These are phyloP conservation scores for Phytophthora pseudosyringae DNA, from an alignment of 352 stramenopile genomes.

Conservation along the genomic window DNA sequence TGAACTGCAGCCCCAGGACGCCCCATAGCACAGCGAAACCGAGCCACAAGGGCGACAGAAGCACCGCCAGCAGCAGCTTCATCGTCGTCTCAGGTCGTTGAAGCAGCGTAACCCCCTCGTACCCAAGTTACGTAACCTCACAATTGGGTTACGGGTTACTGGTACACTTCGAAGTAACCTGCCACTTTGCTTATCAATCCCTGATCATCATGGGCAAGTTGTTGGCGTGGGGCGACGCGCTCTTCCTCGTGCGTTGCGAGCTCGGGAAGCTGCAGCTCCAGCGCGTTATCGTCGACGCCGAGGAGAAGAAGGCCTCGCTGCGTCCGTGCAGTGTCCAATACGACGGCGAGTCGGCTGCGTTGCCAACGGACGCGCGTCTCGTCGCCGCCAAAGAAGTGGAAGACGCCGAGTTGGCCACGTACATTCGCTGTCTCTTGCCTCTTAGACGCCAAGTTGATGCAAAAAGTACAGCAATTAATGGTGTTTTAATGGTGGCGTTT, in stretches of 20 bases:
- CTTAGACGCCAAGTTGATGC: neutral
- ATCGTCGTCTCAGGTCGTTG: conserved; percentile 2
- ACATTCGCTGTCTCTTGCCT: conserved; percentile 16
- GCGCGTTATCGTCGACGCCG: conserved; percentile 23
- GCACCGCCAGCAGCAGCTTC: conserved; percentile 15
- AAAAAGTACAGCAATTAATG: neutral
- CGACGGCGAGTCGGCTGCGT: neutral
- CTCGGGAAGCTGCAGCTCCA: conserved; percentile 30
- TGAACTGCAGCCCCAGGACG: conserved; percentile 24
- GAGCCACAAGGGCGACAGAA: conserved; percentile 28
- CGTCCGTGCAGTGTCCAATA: conserved; percentile 12
- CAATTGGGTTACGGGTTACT: neutral
- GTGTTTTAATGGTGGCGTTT: neutral
- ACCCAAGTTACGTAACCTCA: neutral
- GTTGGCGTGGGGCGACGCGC: conserved; percentile 32
- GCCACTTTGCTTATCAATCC: neutral
- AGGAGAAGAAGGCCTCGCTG: conserved; percentile 32
- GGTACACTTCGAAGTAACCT: too few relatives aligned
- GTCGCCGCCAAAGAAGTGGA: conserved; percentile 50
- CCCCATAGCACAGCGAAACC: conserved; percentile 21
- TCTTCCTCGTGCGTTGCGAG: conserved; percentile 40
- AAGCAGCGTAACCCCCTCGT: conserved; percentile 4
- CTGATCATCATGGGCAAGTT: conserved; percentile 27
- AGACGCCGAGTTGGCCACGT: conserved; percentile 47
- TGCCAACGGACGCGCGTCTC: conserved; percentile 41